Evolutionary conservation across 768 basidiomycete genomes (phyloP).

Genomic region (Pleurotus sapidus): DNA sequence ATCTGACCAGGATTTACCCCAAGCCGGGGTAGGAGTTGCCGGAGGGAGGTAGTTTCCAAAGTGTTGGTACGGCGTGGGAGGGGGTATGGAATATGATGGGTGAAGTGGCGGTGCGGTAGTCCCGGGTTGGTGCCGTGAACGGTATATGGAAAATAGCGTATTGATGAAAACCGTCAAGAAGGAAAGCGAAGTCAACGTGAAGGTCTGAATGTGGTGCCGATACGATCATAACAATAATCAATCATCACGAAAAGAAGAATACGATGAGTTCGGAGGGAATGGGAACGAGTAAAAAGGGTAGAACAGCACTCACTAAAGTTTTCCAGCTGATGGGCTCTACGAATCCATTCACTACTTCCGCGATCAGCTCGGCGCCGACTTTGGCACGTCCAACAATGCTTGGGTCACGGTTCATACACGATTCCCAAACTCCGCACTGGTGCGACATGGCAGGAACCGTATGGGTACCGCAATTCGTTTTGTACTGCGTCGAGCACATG

Average conservation of each 20-base stretch:
- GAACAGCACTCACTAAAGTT: conserved; percentile 65
- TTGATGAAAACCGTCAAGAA: conserved; percentile 83
- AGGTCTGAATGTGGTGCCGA: conserved; percentile 40
- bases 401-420: conserved; percentile 94
- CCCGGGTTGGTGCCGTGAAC: conserved; percentile 56
- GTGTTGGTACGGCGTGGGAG: conserved; percentile 43
- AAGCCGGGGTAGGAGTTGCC: conserved; percentile 40
- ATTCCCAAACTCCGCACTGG: conserved; percentile 88
- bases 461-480: conserved; percentile 75
- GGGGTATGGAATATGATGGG: conserved; percentile 36
- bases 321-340: conserved; percentile 98
- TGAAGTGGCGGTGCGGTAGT: conserved; percentile 28
- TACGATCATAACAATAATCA: conserved; percentile 7
- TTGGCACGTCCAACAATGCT: conserved; percentile 83
- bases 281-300: background rate
- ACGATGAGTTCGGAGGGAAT: conserved; percentile 1
- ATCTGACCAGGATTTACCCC: conserved; percentile 37
- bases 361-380: conserved; percentile 92
- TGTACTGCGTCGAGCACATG: conserved; percentile 77
- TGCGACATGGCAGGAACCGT: conserved; percentile 86
- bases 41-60: conserved; percentile 48
- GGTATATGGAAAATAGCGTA: conserved; percentile 74
- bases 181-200: conserved; percentile 71
- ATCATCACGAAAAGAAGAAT: background rate
- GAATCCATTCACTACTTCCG: conserved; percentile 94